A percentile compares a stretch with the other conserved stretches of the same genome.
These are phyloP conservation scores for Coix lacrymajobi DNA, from an alignment of 176 grass and related monocot species.

Conservation along the genomic window DNA sequence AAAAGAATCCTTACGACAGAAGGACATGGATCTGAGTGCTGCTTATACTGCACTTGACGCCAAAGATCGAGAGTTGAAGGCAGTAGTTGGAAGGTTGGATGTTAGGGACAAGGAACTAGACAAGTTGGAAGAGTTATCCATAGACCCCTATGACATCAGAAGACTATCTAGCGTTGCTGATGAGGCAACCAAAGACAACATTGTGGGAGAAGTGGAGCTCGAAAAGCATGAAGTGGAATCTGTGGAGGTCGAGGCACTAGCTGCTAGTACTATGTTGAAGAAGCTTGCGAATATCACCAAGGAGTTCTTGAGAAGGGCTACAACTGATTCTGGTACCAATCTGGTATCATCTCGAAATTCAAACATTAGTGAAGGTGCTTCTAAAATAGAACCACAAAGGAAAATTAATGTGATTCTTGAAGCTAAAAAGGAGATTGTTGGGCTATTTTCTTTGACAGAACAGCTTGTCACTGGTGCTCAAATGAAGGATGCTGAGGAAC, in stretches of 20 bases:
- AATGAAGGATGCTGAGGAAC: conserved; percentile 7
- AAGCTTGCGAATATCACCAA: conserved; percentile 32
- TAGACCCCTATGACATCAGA: conserved; percentile 14
- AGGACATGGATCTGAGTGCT: conserved; percentile 45
- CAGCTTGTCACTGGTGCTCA: conserved; percentile 28
- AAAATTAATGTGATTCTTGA: conserved; percentile 30
- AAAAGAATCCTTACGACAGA: conserved; percentile 41
- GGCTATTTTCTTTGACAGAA: conserved; percentile 54
- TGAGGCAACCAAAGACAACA: conserved; percentile 4
- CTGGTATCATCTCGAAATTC: neutral
- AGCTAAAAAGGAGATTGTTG: conserved; percentile 45
- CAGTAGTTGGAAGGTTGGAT: conserved; percentile 31
- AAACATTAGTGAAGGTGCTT: neutral
- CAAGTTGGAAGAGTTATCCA: conserved; percentile 28
- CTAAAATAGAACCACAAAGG: neutral
- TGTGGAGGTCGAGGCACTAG: conserved; percentile 36
- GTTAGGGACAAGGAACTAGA: conserved; percentile 37
- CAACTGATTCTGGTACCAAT: conserved; percentile 8
- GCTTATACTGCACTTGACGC: conserved; percentile 30
- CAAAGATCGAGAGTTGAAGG: conserved; percentile 58
- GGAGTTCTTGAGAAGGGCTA: conserved; percentile 33
- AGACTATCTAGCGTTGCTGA: neutral
- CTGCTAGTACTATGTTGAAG: conserved; percentile 34
- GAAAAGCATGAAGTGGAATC: conserved; percentile 1
- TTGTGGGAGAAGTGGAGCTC: neutral